These are phyloP conservation scores for Trifolium fragiferum DNA, from an alignment of 306 rosid genomes.

Conservation along the genomic window DNA sequence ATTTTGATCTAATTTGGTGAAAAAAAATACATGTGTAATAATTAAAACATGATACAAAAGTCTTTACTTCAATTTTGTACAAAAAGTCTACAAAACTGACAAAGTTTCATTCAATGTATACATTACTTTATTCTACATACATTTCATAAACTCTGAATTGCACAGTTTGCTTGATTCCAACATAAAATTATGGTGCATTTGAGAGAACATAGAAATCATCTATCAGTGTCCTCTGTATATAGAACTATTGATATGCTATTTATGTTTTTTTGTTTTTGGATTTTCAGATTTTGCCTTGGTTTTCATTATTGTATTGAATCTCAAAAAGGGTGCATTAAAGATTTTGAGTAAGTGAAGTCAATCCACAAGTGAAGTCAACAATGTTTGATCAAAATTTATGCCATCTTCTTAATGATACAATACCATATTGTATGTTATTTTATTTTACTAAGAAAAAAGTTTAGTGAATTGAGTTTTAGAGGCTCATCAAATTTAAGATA, in stretches of 20 bases:
- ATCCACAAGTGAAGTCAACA: no score
- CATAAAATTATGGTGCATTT: conserved; percentile 23
- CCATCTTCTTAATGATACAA: no score
- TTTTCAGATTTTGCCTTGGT: conserved; percentile 8
- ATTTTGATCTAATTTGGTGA: background rate
- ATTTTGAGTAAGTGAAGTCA: background rate
- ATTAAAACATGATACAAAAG: conserved; percentile 17
- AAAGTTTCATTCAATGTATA: conserved; percentile 26
- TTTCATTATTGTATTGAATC: background rate
- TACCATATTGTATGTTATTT: background rate
- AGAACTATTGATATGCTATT: conserved; percentile 12
- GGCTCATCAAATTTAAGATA: no score
- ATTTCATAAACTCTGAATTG: background rate
- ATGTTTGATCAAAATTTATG: background rate
- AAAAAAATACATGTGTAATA: background rate
- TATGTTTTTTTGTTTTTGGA: conserved; percentile 4
- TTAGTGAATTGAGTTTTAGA: no score
- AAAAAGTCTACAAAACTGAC: conserved; percentile 19
- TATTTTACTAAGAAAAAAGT: no score
- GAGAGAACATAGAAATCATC: background rate
- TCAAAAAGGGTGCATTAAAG: no score
- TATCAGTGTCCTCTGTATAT: background rate
- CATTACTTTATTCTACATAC: conserved; percentile 25
- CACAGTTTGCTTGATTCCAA: conserved; percentile 19
- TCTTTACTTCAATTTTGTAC: conserved; percentile 16